Evolutionary conservation across 139 green algal species (phyloP).

Genomic region (Limnomonas spitsbergensis): DNA sequence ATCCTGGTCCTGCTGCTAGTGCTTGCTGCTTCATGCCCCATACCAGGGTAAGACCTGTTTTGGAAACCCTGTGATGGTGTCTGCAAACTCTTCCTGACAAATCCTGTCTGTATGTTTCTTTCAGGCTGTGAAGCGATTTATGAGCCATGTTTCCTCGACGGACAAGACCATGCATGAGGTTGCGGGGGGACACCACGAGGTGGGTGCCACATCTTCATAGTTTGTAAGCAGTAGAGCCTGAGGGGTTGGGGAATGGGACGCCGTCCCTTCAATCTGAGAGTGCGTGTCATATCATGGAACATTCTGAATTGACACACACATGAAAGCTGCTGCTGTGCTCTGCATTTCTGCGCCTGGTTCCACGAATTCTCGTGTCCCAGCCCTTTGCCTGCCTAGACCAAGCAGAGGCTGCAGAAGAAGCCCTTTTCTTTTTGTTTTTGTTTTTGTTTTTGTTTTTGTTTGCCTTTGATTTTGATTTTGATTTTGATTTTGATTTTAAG

Average conservation of each 20-base stretch:
- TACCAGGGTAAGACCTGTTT: neutral
- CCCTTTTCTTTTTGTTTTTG: no score
- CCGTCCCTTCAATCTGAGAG: neutral
- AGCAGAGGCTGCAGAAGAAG: no score
- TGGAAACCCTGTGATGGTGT: constrained; percentile 1
- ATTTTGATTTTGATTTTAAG: neutral
- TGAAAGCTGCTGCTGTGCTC: neutral
- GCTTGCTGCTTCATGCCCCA: no score
- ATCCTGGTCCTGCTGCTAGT: no score
- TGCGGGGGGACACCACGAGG: neutral
- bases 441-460: no score
- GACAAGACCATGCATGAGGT: neutral
- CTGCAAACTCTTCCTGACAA: neutral
- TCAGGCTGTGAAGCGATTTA: neutral
- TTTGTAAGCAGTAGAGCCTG: neutral
- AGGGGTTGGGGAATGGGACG: neutral
- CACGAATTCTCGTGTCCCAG: no score
- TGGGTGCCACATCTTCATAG: neutral
- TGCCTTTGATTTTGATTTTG: neutral
- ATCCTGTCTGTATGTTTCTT: neutral
- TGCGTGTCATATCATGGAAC: neutral
- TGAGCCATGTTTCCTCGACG: neutral
- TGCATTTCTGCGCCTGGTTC: neutral
- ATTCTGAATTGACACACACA: neutral
- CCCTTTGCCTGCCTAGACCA: no score